Conservation (phyloP, 2,329 filamentous ascomycete species). For the Cryphonectria japonica region DNA sequence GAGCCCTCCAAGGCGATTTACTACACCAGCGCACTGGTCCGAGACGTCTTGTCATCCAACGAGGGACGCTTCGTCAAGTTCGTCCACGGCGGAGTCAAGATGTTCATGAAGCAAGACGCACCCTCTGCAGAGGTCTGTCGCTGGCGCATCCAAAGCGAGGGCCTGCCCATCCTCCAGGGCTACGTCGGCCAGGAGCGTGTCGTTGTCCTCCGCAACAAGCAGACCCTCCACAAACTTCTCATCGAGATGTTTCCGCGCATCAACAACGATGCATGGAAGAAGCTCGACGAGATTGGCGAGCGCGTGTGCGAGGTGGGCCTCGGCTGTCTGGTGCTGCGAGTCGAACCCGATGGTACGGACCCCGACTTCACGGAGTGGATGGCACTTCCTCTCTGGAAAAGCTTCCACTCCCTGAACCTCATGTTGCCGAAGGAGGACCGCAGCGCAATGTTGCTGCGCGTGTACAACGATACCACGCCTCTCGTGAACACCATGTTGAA, state of each 20-base stretch:
- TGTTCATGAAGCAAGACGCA: slow-evolving; percentile 98
- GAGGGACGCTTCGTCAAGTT: slow-evolving; percentile 93
- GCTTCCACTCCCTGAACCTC: slow-evolving; percentile 86
- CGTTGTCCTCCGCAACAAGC: slow-evolving; percentile 73
- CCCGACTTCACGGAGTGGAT: slow-evolving; percentile 72
- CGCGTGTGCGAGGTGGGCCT: slow-evolving; percentile 77
- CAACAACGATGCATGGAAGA: slow-evolving; percentile 71
- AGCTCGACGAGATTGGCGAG: slow-evolving; percentile 86
- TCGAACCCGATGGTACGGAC: slow-evolving; percentile 73
- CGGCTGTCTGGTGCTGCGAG: slow-evolving; percentile 88
- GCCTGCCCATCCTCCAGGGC: slow-evolving; percentile 85
- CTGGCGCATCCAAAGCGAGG: slow-evolving; percentile 96
- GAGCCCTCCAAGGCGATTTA: slow-evolving; percentile 94
- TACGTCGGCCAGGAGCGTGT: slow-evolving; percentile 83
- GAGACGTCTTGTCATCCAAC: slow-evolving; percentile 84
- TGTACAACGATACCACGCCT: slow-evolving; percentile 88
- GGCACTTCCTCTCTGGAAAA: slow-evolving; percentile 93
- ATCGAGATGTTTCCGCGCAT: slow-evolving; percentile 98
- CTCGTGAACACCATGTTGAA: slow-evolving; percentile 71
- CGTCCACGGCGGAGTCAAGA: slow-evolving; percentile 95
- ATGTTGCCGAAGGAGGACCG: slow-evolving; percentile 99
- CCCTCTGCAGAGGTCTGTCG: slow-evolving; percentile 84
- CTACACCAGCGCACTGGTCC: slow-evolving; percentile 84
- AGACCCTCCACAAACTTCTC: slow-evolving; percentile 80
- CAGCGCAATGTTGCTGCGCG: slow-evolving; percentile 83